A percentile compares a stretch with the other conserved stretches of the same genome.
Conservation (phyloP, 495 filamentous ascomycete species). For the Hyaloscypha variabilis region DNA sequence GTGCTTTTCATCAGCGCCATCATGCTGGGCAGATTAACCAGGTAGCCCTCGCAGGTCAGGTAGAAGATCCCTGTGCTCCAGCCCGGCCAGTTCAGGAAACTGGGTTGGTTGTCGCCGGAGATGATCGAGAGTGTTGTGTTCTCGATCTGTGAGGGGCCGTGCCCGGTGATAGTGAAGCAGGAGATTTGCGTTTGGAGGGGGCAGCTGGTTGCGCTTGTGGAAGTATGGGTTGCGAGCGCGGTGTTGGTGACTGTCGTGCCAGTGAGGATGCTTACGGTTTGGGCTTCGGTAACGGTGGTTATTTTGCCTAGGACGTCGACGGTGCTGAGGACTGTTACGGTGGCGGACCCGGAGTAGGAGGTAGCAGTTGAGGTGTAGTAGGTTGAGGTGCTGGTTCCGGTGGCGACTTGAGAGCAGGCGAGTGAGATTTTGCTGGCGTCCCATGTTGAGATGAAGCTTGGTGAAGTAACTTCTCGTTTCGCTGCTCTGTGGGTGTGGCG, state of each 20-base stretch:
- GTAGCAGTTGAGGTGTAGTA: background rate
- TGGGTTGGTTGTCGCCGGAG: background rate
- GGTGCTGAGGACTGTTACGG: background rate
- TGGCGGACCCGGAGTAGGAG: background rate
- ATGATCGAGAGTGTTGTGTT: background rate
- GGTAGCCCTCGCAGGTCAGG: constrained; percentile 9
- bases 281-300: background rate
- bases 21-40: background rate
- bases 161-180: constrained; percentile 16
- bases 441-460: constrained; percentile 1
- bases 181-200: constrained; percentile 14
- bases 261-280: background rate
- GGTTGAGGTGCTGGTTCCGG: constrained; percentile 1
- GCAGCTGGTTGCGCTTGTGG: constrained; percentile 6
- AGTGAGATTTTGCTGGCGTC: background rate
- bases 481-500: no score
- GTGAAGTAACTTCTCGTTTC: background rate
- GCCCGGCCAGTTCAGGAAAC: background rate
- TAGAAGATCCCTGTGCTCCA: background rate
- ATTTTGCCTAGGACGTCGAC: constrained; percentile 2
- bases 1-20: background rate
- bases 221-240: background rate
- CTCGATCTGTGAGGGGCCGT: constrained; percentile 8
- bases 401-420: constrained; percentile 12
- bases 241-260: background rate